Conservation (phyloP, 257 asterid species). For the Coffea eugenioides region DNA sequence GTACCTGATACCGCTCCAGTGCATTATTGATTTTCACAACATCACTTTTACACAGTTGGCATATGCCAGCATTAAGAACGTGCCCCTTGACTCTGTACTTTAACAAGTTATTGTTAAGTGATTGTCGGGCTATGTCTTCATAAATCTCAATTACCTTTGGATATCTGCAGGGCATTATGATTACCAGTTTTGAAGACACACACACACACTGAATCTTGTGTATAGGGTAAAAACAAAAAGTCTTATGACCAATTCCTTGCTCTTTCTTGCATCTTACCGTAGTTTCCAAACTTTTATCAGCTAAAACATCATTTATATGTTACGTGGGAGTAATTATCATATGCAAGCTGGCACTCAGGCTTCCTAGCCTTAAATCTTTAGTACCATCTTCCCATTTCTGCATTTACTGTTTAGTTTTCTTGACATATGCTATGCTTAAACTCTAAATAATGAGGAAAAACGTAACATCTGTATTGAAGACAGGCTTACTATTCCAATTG, state of each 20-base stretch:
- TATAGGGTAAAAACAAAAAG: no score
- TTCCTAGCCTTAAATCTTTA: not conserved
- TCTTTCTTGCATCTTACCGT: not conserved
- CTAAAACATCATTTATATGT: not conserved
- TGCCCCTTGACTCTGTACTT: slow-evolving; percentile 97
- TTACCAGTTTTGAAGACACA: slow-evolving; percentile 17
- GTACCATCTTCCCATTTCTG: not conserved
- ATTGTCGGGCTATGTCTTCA: slow-evolving; percentile 88
- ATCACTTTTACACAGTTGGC: slow-evolving; percentile 94
- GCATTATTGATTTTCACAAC: slow-evolving; percentile 89
- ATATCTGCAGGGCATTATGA: slow-evolving; percentile 50
- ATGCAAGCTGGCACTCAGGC: not conserved
- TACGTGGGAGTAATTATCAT: not conserved
- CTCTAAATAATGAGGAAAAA: no score
- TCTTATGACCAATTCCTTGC: no score
- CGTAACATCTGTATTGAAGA: not conserved
- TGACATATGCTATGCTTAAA: not conserved
- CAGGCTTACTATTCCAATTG: slow-evolving; percentile 76
- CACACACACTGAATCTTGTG: no score
- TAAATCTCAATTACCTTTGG: slow-evolving; percentile 79
- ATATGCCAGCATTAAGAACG: slow-evolving; percentile 97
- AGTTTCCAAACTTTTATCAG: not conserved
- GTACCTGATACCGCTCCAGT: slow-evolving; percentile 84
- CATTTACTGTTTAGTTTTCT: not conserved
- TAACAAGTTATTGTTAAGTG: slow-evolving; percentile 80